Conservation (phyloP, 23 red algal species). For the Rhodosorus marinus region DNA sequence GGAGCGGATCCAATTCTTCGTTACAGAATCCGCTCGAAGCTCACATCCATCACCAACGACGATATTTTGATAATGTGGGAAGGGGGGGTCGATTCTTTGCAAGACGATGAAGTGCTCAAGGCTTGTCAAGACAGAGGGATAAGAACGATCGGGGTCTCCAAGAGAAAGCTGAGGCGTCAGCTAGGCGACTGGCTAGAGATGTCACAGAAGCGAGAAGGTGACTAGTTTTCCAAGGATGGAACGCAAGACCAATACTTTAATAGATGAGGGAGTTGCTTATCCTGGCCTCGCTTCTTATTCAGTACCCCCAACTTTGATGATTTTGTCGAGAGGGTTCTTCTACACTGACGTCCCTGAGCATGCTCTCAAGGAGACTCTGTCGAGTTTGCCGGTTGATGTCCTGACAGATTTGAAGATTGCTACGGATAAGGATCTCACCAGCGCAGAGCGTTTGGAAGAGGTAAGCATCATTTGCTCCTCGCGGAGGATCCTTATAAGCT, state of each 20-base stretch:
- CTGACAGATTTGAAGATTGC: constrained; percentile 65
- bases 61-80: constrained; percentile 99
- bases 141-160: constrained; percentile 21
- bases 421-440: constrained; percentile 25
- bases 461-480: too few species aligned
- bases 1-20: constrained; percentile 72
- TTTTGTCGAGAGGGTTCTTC: constrained; percentile 76
- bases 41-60: constrained; percentile 85
- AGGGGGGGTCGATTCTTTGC: constrained; percentile 67
- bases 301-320: constrained; percentile 74
- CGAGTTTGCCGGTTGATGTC: constrained; percentile 60
- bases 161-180: constrained; percentile 19
- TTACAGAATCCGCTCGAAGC: constrained; percentile 46
- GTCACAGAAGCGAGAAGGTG: constrained; percentile 81
- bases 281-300: too few species aligned
- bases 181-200: constrained; percentile 83
- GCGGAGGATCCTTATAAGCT: too few species aligned
- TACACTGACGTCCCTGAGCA: constrained; percentile 33
- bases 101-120: constrained; percentile 79
- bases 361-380: constrained; percentile 57
- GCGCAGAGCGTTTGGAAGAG: constrained; percentile 66
- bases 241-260: too few species aligned
- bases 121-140: constrained; percentile 94
- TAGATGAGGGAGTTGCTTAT: too few species aligned
- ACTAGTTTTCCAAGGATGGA: too few species aligned